Evolutionary conservation across 768 basidiomycete species (phyloP), one percentile per base, ranked within the genome.

Genomic region (Boletus pseudopeckii): DNA sequence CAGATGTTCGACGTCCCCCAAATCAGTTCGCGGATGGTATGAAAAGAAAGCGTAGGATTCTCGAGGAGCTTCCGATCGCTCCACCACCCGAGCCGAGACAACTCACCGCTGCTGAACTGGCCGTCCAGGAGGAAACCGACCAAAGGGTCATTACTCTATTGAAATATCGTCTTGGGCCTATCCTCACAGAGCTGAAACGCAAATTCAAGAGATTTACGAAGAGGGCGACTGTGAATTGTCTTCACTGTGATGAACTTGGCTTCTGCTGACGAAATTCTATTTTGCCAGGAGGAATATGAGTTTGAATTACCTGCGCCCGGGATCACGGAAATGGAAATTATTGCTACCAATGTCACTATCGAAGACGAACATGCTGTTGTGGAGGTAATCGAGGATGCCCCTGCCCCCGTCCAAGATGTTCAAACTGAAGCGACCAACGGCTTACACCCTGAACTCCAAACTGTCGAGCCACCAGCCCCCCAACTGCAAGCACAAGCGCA

Each of bases 191-290:
- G 67, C 74, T 99, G 61, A 93, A 92, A 75, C 82, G 91, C 68
- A 93, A 94, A 73, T 94, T 88, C 68, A 92, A 93, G 77, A 79
- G 88, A 60, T 95, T 97, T 65, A 88, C 85, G 0, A 92, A 92
- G 72, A 74, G 80, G 36, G 88, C 90, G 40, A 77, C 76, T 56
- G 93, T 94, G 61, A 66, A 85, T 75, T 22, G 17, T 52, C 45
- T 48, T 30, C 44, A 28, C 20, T 26, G 24, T 43, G 17, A 47
- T 32, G 1, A 2, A 3, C 7, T 54, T 37, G 20, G 13, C 11
- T n/a, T 49, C 53, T 32, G 34, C 59, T 54, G 33, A 68, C 54
- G 55, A 47, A 18, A 45, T 20, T n/a, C 7, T 38, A 3, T 45
- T 55, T 39, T 48, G 0, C 17, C 63, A 92, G 90, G 87, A 90